These are phyloP conservation scores for Neonectria punicea DNA, from an alignment of 2,329 filamentous ascomycete genomes.

Conservation along the genomic window DNA sequence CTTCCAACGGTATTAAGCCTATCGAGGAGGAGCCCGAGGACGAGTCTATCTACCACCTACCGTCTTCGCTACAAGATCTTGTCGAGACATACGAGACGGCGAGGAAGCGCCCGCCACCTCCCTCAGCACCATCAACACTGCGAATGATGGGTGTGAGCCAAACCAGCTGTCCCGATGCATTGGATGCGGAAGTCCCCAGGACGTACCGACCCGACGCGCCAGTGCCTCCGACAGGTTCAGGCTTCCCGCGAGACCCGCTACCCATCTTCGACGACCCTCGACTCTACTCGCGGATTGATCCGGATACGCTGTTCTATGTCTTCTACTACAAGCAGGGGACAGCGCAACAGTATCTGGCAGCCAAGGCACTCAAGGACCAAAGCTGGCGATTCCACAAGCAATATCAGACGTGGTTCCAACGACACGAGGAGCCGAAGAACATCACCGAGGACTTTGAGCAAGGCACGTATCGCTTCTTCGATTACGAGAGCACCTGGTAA, in stretches of 20 bases:
- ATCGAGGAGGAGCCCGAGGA: conserved; percentile 61
- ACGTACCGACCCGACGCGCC: conserved; percentile 87
- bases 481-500: conserved; percentile 99
- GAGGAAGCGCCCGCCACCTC: conserved; percentile 73
- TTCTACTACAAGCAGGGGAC: conserved; percentile 99
- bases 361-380: conserved; percentile 96
- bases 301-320: conserved; percentile 96
- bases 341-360: conserved; percentile 94
- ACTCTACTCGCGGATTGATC: conserved; percentile 89
- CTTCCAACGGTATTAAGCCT: conserved; percentile 61
- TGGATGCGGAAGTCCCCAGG: conserved; percentile 83
- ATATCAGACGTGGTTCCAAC: conserved; percentile 99
- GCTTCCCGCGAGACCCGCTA: conserved; percentile 94
- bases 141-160: conserved; percentile 82
- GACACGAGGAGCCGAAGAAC: conserved; percentile 97
- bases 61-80: conserved; percentile 87
- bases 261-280: conserved; percentile 91
- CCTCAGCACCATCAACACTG: conserved; percentile 73
- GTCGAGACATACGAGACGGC: conserved; percentile 90
- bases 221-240: conserved; percentile 77
- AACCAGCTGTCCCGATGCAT: conserved; percentile 75
- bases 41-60: conserved; percentile 93
- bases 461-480: conserved; percentile 98
- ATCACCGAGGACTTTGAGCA: conserved; percentile 99
- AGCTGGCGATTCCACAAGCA: conserved; percentile 99